These are phyloP conservation scores for Elongisporangium senticosum DNA, from an alignment of 352 stramenopile genomes.

Conservation along the genomic window DNA sequence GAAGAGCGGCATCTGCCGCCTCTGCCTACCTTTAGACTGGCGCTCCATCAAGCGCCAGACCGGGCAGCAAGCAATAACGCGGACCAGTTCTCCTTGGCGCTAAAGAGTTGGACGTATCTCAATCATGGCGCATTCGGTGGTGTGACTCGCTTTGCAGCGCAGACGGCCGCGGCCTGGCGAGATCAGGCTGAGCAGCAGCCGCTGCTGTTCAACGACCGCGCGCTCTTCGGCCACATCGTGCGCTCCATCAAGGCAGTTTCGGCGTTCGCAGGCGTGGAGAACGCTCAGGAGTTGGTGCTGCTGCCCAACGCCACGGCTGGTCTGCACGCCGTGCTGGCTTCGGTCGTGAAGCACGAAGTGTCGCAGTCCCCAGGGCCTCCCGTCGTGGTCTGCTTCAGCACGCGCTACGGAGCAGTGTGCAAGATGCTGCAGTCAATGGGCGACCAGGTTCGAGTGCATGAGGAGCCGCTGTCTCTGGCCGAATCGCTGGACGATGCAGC, in stretches of 20 bases:
- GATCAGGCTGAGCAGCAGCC: conserved; percentile 82
- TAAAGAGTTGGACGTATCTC: conserved; percentile 84
- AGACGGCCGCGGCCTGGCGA: conserved; percentile 75
- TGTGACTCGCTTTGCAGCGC: conserved; percentile 53
- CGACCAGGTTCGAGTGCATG: conserved; percentile 31
- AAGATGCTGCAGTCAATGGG: conserved; percentile 80
- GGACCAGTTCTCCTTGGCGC: conserved; percentile 47
- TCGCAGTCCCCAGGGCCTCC: conserved; percentile 8
- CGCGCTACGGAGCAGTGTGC: conserved; percentile 89
- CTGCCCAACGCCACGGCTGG: conserved; percentile 87
- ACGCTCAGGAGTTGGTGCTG: conserved; percentile 63
- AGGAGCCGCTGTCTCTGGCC: conserved; percentile 56
- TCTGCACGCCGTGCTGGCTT: conserved; percentile 81
- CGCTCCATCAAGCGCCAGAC: conserved; percentile 5
- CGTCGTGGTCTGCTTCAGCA: conserved; percentile 70
- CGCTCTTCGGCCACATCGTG: conserved; percentile 88
- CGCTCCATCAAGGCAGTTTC: conserved; percentile 74
- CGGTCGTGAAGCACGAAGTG: conserved; percentile 20
- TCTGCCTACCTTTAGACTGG: conserved; percentile 12
- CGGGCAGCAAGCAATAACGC: conserved; percentile 17
- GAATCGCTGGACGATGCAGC: conserved; percentile 55
- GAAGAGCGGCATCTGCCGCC: conserved; percentile 15
- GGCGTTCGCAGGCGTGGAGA: conserved; percentile 41
- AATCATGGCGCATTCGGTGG: conserved; percentile 94
- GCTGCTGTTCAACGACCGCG: conserved; percentile 89